These are phyloP conservation scores for Hyphodiscus sp. DNA, from an alignment of 2,329 filamentous ascomycete genomes.

Conservation along the genomic window DNA sequence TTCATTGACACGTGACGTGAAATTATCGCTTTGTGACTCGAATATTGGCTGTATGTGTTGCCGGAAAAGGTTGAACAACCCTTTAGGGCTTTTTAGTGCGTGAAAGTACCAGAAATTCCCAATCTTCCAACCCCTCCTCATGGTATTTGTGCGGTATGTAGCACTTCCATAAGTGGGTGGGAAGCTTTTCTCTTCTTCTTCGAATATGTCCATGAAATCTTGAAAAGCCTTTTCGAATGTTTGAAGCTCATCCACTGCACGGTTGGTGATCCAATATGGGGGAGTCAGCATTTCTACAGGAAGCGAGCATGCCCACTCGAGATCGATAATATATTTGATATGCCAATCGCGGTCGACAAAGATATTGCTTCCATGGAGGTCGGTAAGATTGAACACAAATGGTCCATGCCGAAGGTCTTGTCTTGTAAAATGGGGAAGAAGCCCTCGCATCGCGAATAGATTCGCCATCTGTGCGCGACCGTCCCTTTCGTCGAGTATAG, in stretches of 20 bases:
- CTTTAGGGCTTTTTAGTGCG: constrained; percentile 20
- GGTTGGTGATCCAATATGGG: constrained; percentile 29
- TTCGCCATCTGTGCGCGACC: constrained; percentile 28
- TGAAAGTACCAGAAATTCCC: constrained; percentile 25
- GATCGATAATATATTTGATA: constrained; percentile 29
- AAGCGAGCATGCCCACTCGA: constrained; percentile 30
- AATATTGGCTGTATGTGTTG: constrained; percentile 21
- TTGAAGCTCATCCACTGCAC: constrained; percentile 13
- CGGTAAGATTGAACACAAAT: constrained; percentile 31
- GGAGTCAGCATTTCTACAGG: constrained; percentile 27
- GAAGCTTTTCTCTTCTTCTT: constrained; percentile 16
- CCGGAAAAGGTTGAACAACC: constrained; percentile 20
- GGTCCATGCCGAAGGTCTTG: constrained; percentile 25
- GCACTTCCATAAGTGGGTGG: constrained; percentile 7
- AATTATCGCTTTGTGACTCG: constrained; percentile 1
- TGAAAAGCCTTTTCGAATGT: constrained; percentile 10
- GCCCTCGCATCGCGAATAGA: constrained; percentile 27
- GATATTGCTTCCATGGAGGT: constrained; percentile 36
- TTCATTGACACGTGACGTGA: not conserved
- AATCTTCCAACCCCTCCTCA: constrained; percentile 19
- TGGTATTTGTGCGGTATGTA: constrained; percentile 13
- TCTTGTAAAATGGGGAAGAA: constrained; percentile 18
- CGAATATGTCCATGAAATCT: constrained; percentile 20
- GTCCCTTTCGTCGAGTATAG: constrained; percentile 26
- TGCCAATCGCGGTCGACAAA: constrained; percentile 32